Conservation (phyloP, 495 filamentous ascomycete genomes). For the Pseudevernia furfuracea region DNA sequence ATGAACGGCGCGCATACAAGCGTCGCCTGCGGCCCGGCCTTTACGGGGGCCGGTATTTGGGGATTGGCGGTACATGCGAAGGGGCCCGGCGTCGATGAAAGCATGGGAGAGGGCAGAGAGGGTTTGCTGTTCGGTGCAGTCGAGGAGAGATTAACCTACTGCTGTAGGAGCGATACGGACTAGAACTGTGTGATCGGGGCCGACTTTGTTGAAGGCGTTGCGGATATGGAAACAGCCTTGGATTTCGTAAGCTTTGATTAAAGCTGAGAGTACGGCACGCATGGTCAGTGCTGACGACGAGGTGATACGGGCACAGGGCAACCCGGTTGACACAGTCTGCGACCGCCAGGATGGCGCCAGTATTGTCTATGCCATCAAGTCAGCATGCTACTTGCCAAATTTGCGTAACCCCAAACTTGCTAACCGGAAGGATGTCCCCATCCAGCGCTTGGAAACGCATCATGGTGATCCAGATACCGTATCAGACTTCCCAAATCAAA, state of each 20-base stretch:
- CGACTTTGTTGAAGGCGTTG: conserved; percentile 37
- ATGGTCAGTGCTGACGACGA: conserved; percentile 18
- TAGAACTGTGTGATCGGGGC: conserved; percentile 43
- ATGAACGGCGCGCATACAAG: conserved; percentile 39
- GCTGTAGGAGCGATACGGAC: conserved; percentile 40
- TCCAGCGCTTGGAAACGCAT: conserved; percentile 37
- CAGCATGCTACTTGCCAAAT: no score
- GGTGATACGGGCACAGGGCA: no score
- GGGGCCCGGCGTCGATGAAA: conserved; percentile 37
- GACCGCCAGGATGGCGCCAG: conserved; percentile 37
- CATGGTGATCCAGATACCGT: conserved; percentile 42
- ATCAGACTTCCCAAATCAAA: conserved; percentile 39
- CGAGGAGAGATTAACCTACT: conserved; percentile 15
- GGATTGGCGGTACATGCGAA: conserved; percentile 32
- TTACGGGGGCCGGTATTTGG: conserved; percentile 38
- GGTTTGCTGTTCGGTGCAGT: conserved; percentile 30
- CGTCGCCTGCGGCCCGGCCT: conserved; percentile 43
- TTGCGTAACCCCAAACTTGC: not conserved
- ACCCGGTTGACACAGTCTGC: conserved; percentile 7
- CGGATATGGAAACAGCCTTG: conserved; percentile 37
- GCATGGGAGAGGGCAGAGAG: conserved; percentile 34
- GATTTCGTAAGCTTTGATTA: conserved; percentile 45
- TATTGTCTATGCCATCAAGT: no score
- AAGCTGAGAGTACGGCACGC: conserved; percentile 23
- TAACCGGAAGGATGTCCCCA: conserved; percentile 42